A percentile compares a stretch with the other conserved stretches of the same genome.
phyloP scores from a whole-genome alignment of 768 basidiomycete species.

The Gloeostereum incarnatum region DNA sequence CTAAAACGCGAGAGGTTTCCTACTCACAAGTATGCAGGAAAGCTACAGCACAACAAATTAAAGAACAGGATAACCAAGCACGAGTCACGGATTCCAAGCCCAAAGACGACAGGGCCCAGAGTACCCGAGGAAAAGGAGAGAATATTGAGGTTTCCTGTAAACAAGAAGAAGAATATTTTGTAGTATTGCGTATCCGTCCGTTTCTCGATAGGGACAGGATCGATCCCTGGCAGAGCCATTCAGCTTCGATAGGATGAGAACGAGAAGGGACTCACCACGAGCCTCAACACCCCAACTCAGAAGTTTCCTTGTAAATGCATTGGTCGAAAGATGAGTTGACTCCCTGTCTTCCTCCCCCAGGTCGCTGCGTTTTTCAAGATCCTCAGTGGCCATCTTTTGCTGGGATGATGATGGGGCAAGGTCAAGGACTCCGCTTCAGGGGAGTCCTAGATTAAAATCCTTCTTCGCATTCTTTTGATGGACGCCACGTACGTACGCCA shows the following conservation, averaged over 20 bases:
- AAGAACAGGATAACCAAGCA: constrained; percentile 61
- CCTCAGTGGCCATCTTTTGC: too few species aligned
- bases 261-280: constrained; percentile 15
- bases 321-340: too few species aligned
- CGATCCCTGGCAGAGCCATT: constrained; percentile 41
- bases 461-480: too few species aligned
- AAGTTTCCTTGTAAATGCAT: too few species aligned
- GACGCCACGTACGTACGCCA: too few species aligned
- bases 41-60: constrained; percentile 48
- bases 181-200: constrained; percentile 51
- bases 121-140: constrained; percentile 63
- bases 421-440: too few species aligned
- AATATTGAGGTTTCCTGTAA: constrained; percentile 65
- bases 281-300: constrained; percentile 21
- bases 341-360: too few species aligned
- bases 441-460: too few species aligned
- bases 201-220: constrained; percentile 46
- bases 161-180: constrained; percentile 74
- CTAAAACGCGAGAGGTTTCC: constrained; percentile 7
- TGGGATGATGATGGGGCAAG: too few species aligned
- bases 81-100: constrained; percentile 51
- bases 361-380: too few species aligned
- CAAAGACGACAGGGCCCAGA: constrained; percentile 52
- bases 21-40: constrained; percentile 54
- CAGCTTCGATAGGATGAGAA: background rate